Evolutionary conservation across 768 basidiomycete genomes (phyloP), one percentile per base, ranked within the genome.

Genomic region (Mycena vitilis): DNA sequence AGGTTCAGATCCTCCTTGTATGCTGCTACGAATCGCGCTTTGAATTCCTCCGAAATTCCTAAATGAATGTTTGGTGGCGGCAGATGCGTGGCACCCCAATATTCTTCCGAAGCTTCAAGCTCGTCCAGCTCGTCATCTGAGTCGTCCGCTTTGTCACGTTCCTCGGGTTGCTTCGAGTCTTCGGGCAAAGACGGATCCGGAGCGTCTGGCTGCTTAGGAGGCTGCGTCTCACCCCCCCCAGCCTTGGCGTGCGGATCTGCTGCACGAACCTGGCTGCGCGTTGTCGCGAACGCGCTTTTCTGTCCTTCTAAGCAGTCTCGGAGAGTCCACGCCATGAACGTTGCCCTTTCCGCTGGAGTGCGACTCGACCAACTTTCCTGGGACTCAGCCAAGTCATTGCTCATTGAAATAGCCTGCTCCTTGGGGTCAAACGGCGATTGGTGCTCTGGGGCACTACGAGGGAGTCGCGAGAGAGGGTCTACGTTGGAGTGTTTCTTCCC

Each of bases 401-500:
- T 15, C 49, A 51, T 51, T 2, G 23, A 5, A 30, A 51, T 51
- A 10, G 49, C 11, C 6, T 5, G 3, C 2, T 13, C 25, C 2
- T 4, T 15, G 11, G 7, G 23, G 2, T 51, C 49, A 23, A 25
- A 12, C 8, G 49, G 49, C 5, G 49, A 51, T 2, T 13, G 10
- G 49, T 54, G 53, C 5, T 54, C 53, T 1, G 53, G 53, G 1
- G 53, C 8, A 2, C 4, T n/a, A 20, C 53, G 22, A 10, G 53
- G 53, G 4, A 54, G 53, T 20, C 53, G 10, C 25, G 63, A 66
- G 10, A 58, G 18, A 25, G 56, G 63, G 25, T 65, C 61, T 15
- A 65, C 68, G 38, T 65, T 63, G 9, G 30, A 60, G 40, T 58
- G 63, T 6, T 60, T 25, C 1, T 57, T 12, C n/a, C 68, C 56